Conservation (phyloP, 305 asterid genomes). For the Andrographis paniculata region DNA sequence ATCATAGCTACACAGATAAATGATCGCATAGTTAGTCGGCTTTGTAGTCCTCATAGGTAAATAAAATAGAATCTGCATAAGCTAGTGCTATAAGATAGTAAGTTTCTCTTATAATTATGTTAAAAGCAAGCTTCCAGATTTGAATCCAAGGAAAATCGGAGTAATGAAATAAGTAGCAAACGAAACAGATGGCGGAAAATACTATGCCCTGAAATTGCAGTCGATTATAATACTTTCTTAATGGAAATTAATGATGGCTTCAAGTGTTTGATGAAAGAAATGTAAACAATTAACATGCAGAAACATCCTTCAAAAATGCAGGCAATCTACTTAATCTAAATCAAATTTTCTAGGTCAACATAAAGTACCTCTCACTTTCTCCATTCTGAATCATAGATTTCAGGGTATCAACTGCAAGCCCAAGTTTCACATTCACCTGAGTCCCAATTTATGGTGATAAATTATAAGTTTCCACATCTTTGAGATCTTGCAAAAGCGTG, state of each 20-base stretch:
- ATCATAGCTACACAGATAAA: slow-evolving; percentile 56
- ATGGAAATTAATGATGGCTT: too few relatives aligned
- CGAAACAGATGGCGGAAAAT: too few relatives aligned
- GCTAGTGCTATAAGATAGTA: too few relatives aligned
- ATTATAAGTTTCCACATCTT: too few relatives aligned
- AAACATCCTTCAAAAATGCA: not conserved
- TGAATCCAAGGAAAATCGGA: too few relatives aligned
- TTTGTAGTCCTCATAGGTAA: too few relatives aligned
- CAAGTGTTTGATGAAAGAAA: slow-evolving; percentile 2
- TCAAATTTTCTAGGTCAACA: not conserved
- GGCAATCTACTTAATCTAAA: slow-evolving; percentile 6
- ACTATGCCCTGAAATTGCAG: too few relatives aligned
- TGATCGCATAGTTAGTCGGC: slow-evolving; percentile 14
- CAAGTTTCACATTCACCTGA: slow-evolving; percentile 70
- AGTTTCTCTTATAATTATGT: too few relatives aligned
- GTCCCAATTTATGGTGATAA: slow-evolving; percentile 1
- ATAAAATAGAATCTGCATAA: too few relatives aligned
- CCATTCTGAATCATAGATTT: slow-evolving; percentile 62
- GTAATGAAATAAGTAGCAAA: too few relatives aligned
- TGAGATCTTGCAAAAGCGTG: not conserved
- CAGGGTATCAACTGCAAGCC: slow-evolving; percentile 74
- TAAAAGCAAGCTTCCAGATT: too few relatives aligned
- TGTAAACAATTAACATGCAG: slow-evolving; percentile 3
- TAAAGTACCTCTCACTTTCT: slow-evolving; percentile 57
- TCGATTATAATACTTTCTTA: too few relatives aligned